Percentiles rank a stretch among this genome's conserved stretches.
These are phyloP conservation scores for Dictyophora rubrovolvata DNA, from an alignment of 768 basidiomycete genomes.

Conservation along the genomic window DNA sequence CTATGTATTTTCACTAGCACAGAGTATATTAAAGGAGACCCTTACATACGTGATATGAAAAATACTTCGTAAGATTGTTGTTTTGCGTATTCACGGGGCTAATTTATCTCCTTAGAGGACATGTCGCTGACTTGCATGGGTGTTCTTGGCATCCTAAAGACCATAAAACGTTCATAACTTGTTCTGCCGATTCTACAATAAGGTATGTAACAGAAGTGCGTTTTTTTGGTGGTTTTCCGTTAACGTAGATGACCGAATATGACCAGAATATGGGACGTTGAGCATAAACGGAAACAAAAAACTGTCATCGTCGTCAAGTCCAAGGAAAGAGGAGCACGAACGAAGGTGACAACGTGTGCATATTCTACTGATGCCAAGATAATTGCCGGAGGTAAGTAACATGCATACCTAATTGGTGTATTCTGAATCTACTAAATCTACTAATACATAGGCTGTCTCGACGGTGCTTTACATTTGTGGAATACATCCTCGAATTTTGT, in stretches of 20 bases:
- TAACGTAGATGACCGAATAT: slow-evolving; percentile 3
- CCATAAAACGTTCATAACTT: slow-evolving; percentile 74
- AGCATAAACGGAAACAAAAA: slow-evolving; percentile 90
- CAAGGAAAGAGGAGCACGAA: slow-evolving; percentile 88
- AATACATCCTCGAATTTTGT: slow-evolving; percentile 87
- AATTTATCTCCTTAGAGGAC: slow-evolving; percentile 51
- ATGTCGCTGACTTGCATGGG: slow-evolving; percentile 84
- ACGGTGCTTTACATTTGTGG: slow-evolving; percentile 93
- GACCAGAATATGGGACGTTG: slow-evolving; percentile 84
- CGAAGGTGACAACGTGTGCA: slow-evolving; percentile 78
- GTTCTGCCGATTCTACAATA: slow-evolving; percentile 92
- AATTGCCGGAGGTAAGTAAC: slow-evolving; percentile 71
- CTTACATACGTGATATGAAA: slow-evolving; percentile 97
- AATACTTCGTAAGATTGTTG: slow-evolving; percentile 73
- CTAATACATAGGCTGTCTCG: slow-evolving; percentile 59
- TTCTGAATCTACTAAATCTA: background rate
- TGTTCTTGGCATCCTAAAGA: slow-evolving; percentile 93
- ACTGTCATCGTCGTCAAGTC: slow-evolving; percentile 94
- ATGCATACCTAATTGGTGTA: no score
- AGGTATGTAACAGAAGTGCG: slow-evolving; percentile 37
- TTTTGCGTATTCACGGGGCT: slow-evolving; percentile 5
- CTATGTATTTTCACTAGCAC: slow-evolving; percentile 2
- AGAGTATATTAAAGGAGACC: slow-evolving; percentile 81
- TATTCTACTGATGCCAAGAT: slow-evolving; percentile 86
- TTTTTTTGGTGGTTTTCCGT: background rate